These are phyloP conservation scores for Colletotrichum musicola DNA, from an alignment of 2,329 filamentous ascomycete species.

Conservation along the genomic window DNA sequence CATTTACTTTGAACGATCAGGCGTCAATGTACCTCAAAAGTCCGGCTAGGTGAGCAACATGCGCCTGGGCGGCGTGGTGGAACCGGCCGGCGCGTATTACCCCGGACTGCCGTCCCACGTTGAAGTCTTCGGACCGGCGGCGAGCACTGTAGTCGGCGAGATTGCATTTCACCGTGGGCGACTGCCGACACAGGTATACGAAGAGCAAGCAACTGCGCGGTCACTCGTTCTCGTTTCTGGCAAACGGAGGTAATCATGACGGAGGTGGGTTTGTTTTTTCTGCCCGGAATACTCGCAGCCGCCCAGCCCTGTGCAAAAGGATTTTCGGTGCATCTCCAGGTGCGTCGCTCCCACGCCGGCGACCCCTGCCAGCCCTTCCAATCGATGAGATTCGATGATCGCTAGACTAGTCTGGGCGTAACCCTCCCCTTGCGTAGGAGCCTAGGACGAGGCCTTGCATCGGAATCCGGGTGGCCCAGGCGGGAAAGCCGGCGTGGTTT, in stretches of 20 bases:
- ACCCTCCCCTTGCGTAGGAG: not conserved
- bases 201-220: not conserved
- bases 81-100: not conserved
- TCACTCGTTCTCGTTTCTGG: not conserved
- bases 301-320: slow-evolving; percentile 31
- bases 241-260: not conserved
- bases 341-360: slow-evolving; percentile 8
- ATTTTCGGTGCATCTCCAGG: slow-evolving; percentile 32
- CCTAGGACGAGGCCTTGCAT: not conserved
- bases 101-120: slow-evolving; percentile 10
- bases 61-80: not conserved
- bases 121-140: not conserved
- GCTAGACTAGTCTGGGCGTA: slow-evolving; percentile 6
- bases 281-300: not conserved
- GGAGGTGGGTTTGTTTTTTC: not conserved
- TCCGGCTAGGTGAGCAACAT: not conserved
- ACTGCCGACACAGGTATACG: not conserved
- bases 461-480: slow-evolving; percentile 10
- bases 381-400: slow-evolving; percentile 30
- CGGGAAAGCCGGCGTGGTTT: slow-evolving; percentile 11
- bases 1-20: not conserved
- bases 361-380: slow-evolving; percentile 17
- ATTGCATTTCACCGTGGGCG: not conserved
- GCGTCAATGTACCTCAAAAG: not conserved
- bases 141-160: not conserved